Conservation (phyloP, 768 basidiomycete genomes). For the Sarcomyxa edulis region DNA sequence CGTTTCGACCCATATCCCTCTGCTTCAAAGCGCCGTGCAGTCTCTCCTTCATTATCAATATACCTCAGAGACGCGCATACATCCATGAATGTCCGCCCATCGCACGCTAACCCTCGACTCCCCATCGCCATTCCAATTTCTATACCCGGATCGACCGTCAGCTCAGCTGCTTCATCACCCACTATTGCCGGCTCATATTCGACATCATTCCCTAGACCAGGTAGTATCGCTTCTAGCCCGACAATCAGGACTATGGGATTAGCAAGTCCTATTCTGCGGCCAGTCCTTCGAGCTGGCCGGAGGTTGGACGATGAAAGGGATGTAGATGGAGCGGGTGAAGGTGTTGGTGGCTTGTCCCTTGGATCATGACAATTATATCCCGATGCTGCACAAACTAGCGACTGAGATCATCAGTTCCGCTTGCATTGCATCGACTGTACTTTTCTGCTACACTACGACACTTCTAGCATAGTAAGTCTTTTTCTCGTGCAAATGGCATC, state of each 20-base stretch:
- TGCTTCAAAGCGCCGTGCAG: slow-evolving; percentile 74
- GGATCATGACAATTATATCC: slow-evolving; percentile 22
- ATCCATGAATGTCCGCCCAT: slow-evolving; percentile 32
- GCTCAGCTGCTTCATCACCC: slow-evolving; percentile 70
- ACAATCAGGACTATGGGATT: slow-evolving; percentile 69
- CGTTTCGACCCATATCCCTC: slow-evolving; percentile 82
- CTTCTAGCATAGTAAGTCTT: too few relatives aligned
- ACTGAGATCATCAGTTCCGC: too few relatives aligned
- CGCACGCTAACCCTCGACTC: slow-evolving; percentile 31
- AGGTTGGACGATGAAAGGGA: slow-evolving; percentile 57
- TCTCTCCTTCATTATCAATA: slow-evolving; percentile 74
- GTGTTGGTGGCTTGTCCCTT: slow-evolving; percentile 58
- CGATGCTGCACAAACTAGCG: too few relatives aligned
- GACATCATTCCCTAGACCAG: slow-evolving; percentile 40
- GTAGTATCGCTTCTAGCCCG: slow-evolving; percentile 66
- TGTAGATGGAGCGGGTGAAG: slow-evolving; percentile 76
- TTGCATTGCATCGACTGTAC: too few relatives aligned
- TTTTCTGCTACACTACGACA: too few relatives aligned
- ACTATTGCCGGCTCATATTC: slow-evolving; percentile 50
- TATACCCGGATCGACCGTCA: slow-evolving; percentile 50
- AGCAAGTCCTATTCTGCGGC: slow-evolving; percentile 71
- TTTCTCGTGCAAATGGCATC: too few relatives aligned
- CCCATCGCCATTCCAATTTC: slow-evolving; percentile 66
- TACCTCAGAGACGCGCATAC: slow-evolving; percentile 59
- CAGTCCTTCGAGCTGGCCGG: slow-evolving; percentile 46